Evolutionary conservation across 2,329 filamentous ascomycete species (phyloP).

Genomic region (Sporothrix brasiliensis): DNA sequence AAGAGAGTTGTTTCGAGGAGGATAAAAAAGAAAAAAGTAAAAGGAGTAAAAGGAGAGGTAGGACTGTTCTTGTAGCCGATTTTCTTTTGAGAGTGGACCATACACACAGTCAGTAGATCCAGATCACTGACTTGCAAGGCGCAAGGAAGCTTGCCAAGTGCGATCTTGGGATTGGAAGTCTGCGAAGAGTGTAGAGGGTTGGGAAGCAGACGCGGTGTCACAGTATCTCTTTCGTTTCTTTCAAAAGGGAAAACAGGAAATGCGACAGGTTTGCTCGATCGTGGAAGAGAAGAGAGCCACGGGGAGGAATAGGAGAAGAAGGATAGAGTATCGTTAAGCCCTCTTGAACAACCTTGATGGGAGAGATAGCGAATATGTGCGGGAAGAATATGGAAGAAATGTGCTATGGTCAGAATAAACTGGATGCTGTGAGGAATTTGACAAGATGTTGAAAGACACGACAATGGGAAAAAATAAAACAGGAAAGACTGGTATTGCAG

Average conservation of each 20-base stretch:
- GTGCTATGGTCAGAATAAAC: background rate
- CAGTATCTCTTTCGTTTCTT: background rate
- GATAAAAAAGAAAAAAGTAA: background rate
- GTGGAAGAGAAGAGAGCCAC: background rate
- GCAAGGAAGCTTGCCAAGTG: background rate
- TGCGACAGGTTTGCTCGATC: background rate
- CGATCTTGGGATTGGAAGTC: background rate
- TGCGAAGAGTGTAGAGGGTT: background rate
- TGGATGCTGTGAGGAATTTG: background rate
- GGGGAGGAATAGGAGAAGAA: background rate
- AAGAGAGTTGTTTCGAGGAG: background rate
- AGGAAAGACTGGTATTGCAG: background rate
- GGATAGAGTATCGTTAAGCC: too few species aligned
- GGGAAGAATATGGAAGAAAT: too few species aligned
- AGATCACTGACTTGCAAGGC: constrained; percentile 1
- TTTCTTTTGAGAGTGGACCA: background rate
- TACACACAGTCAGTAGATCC: background rate
- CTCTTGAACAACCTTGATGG: too few species aligned
- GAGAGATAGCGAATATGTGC: too few species aligned
- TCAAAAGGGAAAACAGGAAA: background rate
- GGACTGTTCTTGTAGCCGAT: background rate
- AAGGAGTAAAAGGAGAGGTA: background rate
- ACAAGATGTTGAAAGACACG: background rate
- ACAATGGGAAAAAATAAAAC: background rate
- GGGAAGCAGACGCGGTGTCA: background rate